Evolutionary conservation across 495 filamentous ascomycete genomes (phyloP), one percentile per base, ranked within the genome.

Genomic region (Podospora sp.): DNA sequence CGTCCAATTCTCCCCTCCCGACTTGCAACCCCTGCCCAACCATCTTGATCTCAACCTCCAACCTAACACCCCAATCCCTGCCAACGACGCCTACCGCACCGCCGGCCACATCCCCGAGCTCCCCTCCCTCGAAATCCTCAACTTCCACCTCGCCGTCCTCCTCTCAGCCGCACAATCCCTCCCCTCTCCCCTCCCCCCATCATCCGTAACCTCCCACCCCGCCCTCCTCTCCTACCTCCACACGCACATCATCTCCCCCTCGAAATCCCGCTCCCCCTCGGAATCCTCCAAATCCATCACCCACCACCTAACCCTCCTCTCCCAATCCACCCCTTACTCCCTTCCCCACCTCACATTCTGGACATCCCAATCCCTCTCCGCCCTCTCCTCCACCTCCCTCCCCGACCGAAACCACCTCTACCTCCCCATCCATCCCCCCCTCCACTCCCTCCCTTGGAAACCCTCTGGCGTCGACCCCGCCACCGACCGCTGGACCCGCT

Each of bases 61-160:
- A 9, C 29, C 24, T 16, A 14, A 24, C 0, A 25, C 46, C 21
- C 21, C 33, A 50, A 26, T 63, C 36, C 33, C 60, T 0, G 14
- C 46, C 11, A 64, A 29, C 51, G 36, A 51, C n/a, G 6, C 12
- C 1, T 67, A 65, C 67, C 52, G 6, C 14, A 18, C n/a, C n/a
- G 1, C 11, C n/a, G 71, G 64, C 29, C 62, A 68, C 52, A 40
- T 69, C 51, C 72, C 72, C 22, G 72, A 74, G 26, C 59, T 72
- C 5, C 72, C 72, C 36, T 50, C 67, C 14, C 26, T 51, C 55
- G 72, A 74, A 40, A 51, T 64, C 27, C 55, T 71, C 36, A 29
- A 65, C 59, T 71, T 73, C 61, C 55, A 71, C 69, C 67, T 63
- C 24, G 35, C 64, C 65, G 22, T 73, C 59, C 29, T 68, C 62